Conservation (phyloP, 2,329 filamentous ascomycete species). For the Fusarium mundagurra region DNA sequence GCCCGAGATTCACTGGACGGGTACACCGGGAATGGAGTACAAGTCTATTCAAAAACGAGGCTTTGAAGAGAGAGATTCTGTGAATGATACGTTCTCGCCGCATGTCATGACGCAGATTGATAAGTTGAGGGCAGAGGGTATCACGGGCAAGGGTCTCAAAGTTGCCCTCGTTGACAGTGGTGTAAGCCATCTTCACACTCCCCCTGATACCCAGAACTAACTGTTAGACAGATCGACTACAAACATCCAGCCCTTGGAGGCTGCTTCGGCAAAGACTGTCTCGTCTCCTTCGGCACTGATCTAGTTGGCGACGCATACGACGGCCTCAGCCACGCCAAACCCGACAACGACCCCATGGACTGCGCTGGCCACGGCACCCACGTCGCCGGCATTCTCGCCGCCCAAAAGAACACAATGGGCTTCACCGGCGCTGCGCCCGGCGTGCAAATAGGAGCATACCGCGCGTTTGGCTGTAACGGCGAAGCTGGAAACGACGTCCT, state of each 20-base stretch:
- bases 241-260: constrained; percentile 71
- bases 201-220: background rate
- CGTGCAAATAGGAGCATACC: constrained; percentile 65
- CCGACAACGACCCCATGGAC: constrained; percentile 64
- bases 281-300: constrained; percentile 67
- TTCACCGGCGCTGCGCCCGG: constrained; percentile 67
- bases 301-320: constrained; percentile 65
- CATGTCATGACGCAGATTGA: constrained; percentile 68
- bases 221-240: constrained; percentile 62
- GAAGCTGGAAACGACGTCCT: constrained; percentile 64
- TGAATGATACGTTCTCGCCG: constrained; percentile 56
- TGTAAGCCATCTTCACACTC: constrained; percentile 50
- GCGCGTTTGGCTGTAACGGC: constrained; percentile 66
- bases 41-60: constrained; percentile 30
- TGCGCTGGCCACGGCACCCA: constrained; percentile 70
- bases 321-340: constrained; percentile 52
- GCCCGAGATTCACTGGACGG: constrained; percentile 54
- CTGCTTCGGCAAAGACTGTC: constrained; percentile 68
- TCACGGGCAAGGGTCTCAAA: constrained; percentile 62
- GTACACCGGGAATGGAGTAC: constrained; percentile 42
- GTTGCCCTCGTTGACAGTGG: constrained; percentile 65
- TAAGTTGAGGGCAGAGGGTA: constrained; percentile 58
- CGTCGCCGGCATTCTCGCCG: constrained; percentile 70
- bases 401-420: constrained; percentile 61
- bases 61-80: constrained; percentile 14